A percentile compares a stretch with the other conserved stretches of the same genome.
Conservation (phyloP, 306 rosid species). For the Acacia confusa region DNA sequence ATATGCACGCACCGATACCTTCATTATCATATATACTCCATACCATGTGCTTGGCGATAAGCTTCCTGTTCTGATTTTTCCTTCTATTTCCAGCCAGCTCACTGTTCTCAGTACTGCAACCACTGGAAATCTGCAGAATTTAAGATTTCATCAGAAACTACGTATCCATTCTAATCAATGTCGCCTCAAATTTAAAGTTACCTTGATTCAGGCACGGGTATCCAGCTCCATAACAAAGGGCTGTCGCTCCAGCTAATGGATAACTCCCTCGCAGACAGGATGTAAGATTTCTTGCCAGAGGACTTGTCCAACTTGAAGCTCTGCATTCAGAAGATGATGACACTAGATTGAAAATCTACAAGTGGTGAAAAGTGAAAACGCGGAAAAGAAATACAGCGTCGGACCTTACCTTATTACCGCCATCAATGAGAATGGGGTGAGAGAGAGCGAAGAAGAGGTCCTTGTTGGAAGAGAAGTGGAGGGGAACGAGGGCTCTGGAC, state of each 20-base stretch:
- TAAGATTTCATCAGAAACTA: not conserved
- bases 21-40: slow-evolving; percentile 58
- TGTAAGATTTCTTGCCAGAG: slow-evolving; percentile 43
- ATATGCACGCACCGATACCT: slow-evolving; percentile 42
- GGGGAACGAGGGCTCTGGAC: slow-evolving; percentile 34
- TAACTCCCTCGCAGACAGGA: slow-evolving; percentile 60
- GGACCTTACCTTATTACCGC: slow-evolving; percentile 60
- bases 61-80: slow-evolving; percentile 37
- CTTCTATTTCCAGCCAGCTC: slow-evolving; percentile 59
- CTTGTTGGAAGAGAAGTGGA: slow-evolving; percentile 41
- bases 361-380: not conserved
- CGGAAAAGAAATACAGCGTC: not conserved
- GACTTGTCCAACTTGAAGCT: slow-evolving; percentile 52
- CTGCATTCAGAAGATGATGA: slow-evolving; percentile 26
- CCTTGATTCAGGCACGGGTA: slow-evolving; percentile 49
- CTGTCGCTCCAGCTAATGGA: slow-evolving; percentile 46
- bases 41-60: slow-evolving; percentile 52
- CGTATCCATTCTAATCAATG: not conserved
- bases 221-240: slow-evolving; percentile 63
- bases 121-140: slow-evolving; percentile 44
- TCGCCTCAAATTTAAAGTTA: not conserved
- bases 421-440: slow-evolving; percentile 48
- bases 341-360: not conserved
- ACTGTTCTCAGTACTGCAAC: slow-evolving; percentile 56
- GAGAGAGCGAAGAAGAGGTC: slow-evolving; percentile 48